These are phyloP conservation scores for Volvox reticuliferus DNA, from an alignment of 139 green algal genomes.

Conservation along the genomic window DNA sequence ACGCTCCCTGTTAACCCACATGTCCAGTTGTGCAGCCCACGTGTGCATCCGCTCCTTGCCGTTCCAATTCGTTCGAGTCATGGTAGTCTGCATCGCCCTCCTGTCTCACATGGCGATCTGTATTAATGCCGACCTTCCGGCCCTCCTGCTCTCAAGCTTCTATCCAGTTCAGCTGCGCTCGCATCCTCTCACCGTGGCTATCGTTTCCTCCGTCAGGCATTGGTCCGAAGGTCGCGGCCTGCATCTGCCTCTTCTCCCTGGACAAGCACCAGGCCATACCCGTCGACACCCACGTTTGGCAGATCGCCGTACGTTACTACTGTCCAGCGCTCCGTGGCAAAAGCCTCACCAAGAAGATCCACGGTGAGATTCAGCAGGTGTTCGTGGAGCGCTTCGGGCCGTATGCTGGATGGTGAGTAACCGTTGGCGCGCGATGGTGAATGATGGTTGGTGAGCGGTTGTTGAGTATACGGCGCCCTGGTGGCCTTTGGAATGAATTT, in stretches of 20 bases:
- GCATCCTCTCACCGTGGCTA: too few species aligned
- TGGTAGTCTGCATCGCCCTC: too few species aligned
- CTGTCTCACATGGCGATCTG: too few species aligned
- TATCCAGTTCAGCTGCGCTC: too few species aligned
- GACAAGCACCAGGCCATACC: constrained; percentile 93
- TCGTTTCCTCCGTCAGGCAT: constrained; percentile 67
- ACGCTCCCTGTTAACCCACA: too few species aligned
- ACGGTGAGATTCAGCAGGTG: constrained; percentile 59
- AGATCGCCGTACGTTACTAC: constrained; percentile 83
- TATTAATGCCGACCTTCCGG: too few species aligned
- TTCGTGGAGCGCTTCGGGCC: constrained; percentile 86
- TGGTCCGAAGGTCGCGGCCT: constrained; percentile 95
- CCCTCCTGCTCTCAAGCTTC: too few species aligned
- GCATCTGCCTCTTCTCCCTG: constrained; percentile 93
- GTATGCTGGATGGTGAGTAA: constrained; percentile 83
- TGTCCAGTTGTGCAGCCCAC: too few species aligned
- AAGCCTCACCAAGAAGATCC: constrained; percentile 77
- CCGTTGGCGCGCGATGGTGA: not conserved
- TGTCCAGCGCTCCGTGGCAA: constrained; percentile 80
- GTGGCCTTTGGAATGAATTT: too few species aligned
- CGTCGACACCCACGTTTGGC: constrained; percentile 98
- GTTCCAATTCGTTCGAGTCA: too few species aligned
- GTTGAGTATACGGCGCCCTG: too few species aligned
- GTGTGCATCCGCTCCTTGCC: too few species aligned
- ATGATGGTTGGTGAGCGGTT: not conserved